Evolutionary conservation across 306 rosid species (phyloP).

Genomic region (Biancaea sappan): DNA sequence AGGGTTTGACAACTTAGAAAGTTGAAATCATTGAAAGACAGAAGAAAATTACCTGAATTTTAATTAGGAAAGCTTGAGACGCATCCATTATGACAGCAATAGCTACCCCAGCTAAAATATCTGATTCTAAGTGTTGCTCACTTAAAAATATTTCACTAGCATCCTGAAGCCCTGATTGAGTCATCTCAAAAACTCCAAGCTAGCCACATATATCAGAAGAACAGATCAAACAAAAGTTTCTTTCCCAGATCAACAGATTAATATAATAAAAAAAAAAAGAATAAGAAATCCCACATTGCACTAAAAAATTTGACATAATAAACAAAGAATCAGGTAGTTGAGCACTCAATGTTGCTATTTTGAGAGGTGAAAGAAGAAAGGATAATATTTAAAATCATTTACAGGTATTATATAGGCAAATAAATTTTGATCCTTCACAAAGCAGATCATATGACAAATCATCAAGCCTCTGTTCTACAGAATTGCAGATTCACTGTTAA

Average conservation of each 20-base stretch:
- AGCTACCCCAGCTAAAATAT: constrained; percentile 74
- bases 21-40: not conserved
- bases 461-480: constrained; percentile 2
- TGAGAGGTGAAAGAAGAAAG: too few relatives aligned
- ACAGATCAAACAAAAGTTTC: constrained; percentile 19
- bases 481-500: constrained; percentile 2
- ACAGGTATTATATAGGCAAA: not conserved
- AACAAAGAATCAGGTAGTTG: not conserved
- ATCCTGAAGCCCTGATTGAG: constrained; percentile 71
- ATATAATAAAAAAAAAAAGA: constrained; percentile 4
- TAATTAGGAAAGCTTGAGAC: constrained; percentile 81
- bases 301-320: constrained; percentile 20
- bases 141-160: constrained; percentile 84
- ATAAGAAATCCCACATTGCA: not conserved
- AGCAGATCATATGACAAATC: constrained; percentile 25
- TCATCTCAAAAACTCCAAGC: constrained; percentile 98
- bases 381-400: constrained; percentile 19
- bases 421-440: constrained; percentile 3
- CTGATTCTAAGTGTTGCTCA: constrained; percentile 69
- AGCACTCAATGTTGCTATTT: not conserved
- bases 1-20: not conserved
- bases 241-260: constrained; percentile 24
- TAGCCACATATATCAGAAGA: constrained; percentile 43
- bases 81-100: constrained; percentile 94
- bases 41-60: constrained; percentile 74